Base-by-base conservation (phyloP, 768 basidiomycete species). In the Rhodosporidiobolus odoratus region DNA sequence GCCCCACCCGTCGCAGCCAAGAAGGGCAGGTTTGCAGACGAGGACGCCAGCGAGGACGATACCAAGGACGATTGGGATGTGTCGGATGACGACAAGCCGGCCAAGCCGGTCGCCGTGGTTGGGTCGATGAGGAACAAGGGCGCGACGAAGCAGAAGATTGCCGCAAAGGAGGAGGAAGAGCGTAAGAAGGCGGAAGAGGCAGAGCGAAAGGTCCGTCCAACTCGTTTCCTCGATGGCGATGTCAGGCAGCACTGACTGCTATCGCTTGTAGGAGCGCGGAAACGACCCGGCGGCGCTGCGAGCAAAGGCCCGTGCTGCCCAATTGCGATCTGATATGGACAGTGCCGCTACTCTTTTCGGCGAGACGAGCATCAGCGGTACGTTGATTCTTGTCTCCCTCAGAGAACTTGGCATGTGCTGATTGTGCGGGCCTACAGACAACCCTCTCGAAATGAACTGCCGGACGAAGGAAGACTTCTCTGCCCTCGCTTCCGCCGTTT, bases 11-110 rank as follows among this genome's bases (percentile, higher is more conserved):
- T 68, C 66, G 74, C 54, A 13, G 73, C 62, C 23, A 80, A 77
- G 63, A 87, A 84, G 79, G 84, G 81, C 69, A 91, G 89, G 80
- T 96, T 90, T 88, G 89, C 88, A 71, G 94, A 90, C 57, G 94
- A 97, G 79, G 94, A 96, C 77, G 90, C 90, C 32, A 62, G 76
- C 77, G 92, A 94, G 0, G 87, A 87, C 19, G 85, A 87, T 32
- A 89, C 89, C 50, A 89, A 86, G 62, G 92, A 91, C 80, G 94
- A 96, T 80, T 98, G 95, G 95, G 94, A 98, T 76, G 90, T 83
- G 41, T 89, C 89, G 1, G 91, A 91, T 63, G 85, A 87, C 62
- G 82, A 82, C 76, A 82, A 81, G 69, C 80, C 84, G 57, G 80
- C 83, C 9, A 79, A 83, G 50, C 62, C 84, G 3, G 77, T 82